phyloP scores from a whole-genome alignment of 2,329 filamentous ascomycete genomes.

The Chaetomium sp. region DNA sequence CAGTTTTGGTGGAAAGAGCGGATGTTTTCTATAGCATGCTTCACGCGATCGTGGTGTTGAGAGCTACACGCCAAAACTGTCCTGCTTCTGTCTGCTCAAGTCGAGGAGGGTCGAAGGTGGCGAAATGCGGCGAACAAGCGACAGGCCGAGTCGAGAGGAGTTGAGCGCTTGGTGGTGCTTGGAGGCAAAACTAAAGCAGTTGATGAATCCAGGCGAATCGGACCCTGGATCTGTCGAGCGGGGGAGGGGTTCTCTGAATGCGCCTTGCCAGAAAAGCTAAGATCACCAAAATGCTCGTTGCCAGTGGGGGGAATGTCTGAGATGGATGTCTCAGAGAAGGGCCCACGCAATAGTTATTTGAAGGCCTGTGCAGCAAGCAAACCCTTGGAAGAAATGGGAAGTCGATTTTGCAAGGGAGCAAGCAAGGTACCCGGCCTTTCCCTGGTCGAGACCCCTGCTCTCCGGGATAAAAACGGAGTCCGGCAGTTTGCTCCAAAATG shows the following conservation, averaged over 20 bases:
- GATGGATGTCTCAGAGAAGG: conserved; percentile 12
- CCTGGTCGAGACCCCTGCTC: not conserved
- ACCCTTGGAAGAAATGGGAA: conserved; percentile 9
- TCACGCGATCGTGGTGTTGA: not conserved
- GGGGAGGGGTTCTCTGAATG: not conserved
- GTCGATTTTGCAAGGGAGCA: conserved; percentile 14
- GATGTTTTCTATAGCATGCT: conserved; percentile 19
- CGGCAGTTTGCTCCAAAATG: not conserved
- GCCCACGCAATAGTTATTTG: conserved; percentile 20
- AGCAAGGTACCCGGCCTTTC: conserved; percentile 20
- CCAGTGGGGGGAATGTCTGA: conserved; percentile 15
- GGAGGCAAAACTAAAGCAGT: too few relatives aligned
- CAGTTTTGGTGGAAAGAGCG: conserved; percentile 7
- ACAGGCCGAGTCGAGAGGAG: not conserved
- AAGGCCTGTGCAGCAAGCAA: conserved; percentile 11
- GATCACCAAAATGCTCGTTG: not conserved
- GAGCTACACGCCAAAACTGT: not conserved
- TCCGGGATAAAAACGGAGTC: not conserved
- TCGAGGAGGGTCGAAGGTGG: not conserved
- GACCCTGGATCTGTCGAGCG: not conserved
- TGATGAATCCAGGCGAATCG: conserved; percentile 4
- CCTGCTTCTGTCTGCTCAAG: not conserved
- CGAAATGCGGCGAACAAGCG: conserved; percentile 4
- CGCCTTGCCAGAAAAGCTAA: not conserved
- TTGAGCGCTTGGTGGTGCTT: not conserved